Base-by-base conservation (phyloP, 2,329 filamentous ascomycete species). In the Pseudohalonectria lignicola region DNA sequence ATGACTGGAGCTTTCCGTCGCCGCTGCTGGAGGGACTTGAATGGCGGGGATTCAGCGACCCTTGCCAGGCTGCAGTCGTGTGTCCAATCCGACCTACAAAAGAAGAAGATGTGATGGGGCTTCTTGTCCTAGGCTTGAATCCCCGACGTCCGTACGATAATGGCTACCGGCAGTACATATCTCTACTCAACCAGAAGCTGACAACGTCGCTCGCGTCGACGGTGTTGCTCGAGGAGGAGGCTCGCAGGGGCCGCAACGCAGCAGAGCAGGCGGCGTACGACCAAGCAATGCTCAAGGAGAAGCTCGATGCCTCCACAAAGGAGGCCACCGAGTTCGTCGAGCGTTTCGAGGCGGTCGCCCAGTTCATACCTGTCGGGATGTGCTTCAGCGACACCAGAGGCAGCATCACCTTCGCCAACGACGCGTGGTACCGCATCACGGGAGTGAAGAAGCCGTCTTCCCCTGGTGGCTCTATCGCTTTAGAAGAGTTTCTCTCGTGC, bases 351-450 rank as follows among this genome's bases (percentile, higher is more conserved):
- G 66, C 75, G 5, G 79, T 86, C 57, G 77, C 81, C 2, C 79
- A 85, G 47, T 79, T 85, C 37, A 77, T 82, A 2, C 82, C 82
- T 0, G 76, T 84, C 1, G 82, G 82, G 15, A 79, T 86, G 59
- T 83, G 79, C 49, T 82, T 86, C 41, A 74, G 78, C 10, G 73
- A 82, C 49, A 64, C 68, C 2, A 62, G 69, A 35, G 82, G 81
- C 11, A 69, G 71, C 29, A 72, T 86, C 41, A 74, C 70, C 1
- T 86, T 81, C 51, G 81, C 79, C 42, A 87, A 87, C 49, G 73
- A 82, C 36, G 75, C 78, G 8, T 86, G 67, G 62, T 64, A 69
- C 46, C 61, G 63, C 29, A 70, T 74, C 26, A 71, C 67, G 1
- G 67, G 68, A 1, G 54, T 46, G 43, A 29, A 3, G 16, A 29